Conservation (phyloP, 73 alveolate genomes). For the Paraurostyla sp. region DNA sequence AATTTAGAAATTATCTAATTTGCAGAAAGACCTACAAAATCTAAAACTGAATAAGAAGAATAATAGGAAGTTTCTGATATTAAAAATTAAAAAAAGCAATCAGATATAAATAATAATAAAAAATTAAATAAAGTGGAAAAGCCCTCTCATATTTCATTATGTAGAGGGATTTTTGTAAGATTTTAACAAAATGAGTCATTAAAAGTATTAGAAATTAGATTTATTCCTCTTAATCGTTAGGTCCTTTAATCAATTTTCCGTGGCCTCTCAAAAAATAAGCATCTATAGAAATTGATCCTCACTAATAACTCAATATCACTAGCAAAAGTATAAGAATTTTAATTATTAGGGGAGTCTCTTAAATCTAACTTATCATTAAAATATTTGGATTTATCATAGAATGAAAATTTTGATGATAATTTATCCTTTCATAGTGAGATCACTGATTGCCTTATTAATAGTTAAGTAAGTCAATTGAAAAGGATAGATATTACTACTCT, state of each 20-base stretch:
- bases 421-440: conserved; percentile 2
- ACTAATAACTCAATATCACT: conserved; percentile 35
- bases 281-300: neutral
- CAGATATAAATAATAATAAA: conserved; percentile 11
- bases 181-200: neutral
- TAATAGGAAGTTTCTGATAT: too few species aligned
- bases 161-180: conserved; percentile 12
- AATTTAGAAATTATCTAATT: conserved; percentile 34
- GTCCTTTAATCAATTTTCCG: conserved; percentile 15
- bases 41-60: neutral
- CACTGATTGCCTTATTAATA: neutral
- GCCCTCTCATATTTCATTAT: neutral
- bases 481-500: conserved; percentile 7
- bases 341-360: conserved; percentile 13
- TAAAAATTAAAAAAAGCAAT: too few species aligned
- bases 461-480: neutral
- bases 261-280: conserved; percentile 24
- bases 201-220: conserved; percentile 36
- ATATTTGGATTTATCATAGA: neutral
- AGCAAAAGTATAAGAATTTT: conserved; percentile 1
- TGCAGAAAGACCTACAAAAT: conserved; percentile 10
- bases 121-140: neutral
- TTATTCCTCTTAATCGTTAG: neutral
- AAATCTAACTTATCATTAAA: neutral
- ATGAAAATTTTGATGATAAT: neutral